phyloP scores from a whole-genome alignment of 306 rosid genomes.

The Clitoria ternatea region DNA sequence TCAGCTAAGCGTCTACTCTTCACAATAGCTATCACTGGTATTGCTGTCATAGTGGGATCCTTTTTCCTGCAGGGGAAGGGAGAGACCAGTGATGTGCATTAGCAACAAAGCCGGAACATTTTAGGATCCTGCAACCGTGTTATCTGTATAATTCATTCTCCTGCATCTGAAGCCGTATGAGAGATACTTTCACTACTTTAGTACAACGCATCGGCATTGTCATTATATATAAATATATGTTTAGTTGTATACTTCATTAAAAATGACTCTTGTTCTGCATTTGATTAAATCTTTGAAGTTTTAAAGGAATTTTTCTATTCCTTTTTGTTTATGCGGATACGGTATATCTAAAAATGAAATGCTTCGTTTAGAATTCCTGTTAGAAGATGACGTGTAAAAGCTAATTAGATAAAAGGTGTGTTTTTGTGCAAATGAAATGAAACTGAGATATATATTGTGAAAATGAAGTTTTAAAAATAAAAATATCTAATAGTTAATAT shows the following conservation, averaged over 20 bases:
- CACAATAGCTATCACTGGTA: conserved; percentile 79
- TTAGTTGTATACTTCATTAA: background rate
- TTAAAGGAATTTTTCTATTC: conserved; percentile 3
- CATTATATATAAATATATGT: conserved; percentile 20
- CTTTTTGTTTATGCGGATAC: background rate
- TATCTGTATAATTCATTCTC: conserved; percentile 21
- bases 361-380: background rate
- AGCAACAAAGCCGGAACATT: conserved; percentile 27
- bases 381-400: too few species aligned
- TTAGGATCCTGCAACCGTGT: conserved; percentile 25
- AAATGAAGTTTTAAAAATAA: too few species aligned
- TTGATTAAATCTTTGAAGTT: background rate
- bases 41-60: conserved; percentile 85
- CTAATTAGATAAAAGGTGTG: too few species aligned
- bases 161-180: conserved; percentile 24
- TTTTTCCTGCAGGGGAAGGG: conserved; percentile 58
- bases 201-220: conserved; percentile 24
- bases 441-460: too few species aligned
- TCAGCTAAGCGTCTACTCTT: conserved; percentile 58
- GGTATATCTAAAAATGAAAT: background rate
- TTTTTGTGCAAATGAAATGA: too few species aligned
- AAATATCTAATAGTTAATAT: too few species aligned
- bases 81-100: conserved; percentile 54
- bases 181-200: background rate
- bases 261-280: conserved; percentile 12